Conservation (phyloP, 768 basidiomycete species). For the Suillus sp. region DNA sequence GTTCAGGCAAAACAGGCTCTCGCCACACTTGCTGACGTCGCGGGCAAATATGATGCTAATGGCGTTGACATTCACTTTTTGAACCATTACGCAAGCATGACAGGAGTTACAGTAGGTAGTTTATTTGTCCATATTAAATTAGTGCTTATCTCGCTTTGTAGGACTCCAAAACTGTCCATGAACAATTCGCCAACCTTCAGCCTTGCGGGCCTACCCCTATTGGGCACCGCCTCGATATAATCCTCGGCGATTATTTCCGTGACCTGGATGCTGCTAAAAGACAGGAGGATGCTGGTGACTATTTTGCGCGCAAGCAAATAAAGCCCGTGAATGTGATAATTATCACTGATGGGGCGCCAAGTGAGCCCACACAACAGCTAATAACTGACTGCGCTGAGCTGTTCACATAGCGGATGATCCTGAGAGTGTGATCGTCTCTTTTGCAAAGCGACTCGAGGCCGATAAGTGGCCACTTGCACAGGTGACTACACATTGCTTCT, state of each 20-base stretch:
- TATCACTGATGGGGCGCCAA: constrained; percentile 64
- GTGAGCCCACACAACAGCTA: constrained; percentile 36
- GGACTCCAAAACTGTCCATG: constrained; percentile 40
- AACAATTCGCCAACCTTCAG: constrained; percentile 45
- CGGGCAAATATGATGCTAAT: constrained; percentile 52
- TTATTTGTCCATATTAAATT: not conserved
- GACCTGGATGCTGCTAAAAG: constrained; percentile 36
- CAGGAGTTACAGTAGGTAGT: constrained; percentile 41
- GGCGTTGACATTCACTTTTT: constrained; percentile 68
- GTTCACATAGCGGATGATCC: constrained; percentile 50
- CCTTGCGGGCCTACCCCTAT: constrained; percentile 52
- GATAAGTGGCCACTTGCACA: constrained; percentile 54
- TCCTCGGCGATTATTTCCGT: constrained; percentile 42
- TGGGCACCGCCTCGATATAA: constrained; percentile 40
- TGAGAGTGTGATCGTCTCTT: constrained; percentile 45
- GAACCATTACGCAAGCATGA: constrained; percentile 40
- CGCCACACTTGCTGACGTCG: constrained; percentile 48
- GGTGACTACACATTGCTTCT: constrained; percentile 31
- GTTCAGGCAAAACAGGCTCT: constrained; percentile 48
- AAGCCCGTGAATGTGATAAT: constrained; percentile 63
- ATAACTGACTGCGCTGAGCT: not conserved
- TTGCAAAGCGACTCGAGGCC: constrained; percentile 53
- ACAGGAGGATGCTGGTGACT: constrained; percentile 25
- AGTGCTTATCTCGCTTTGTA: constrained; percentile 21
- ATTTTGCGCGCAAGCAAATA: constrained; percentile 33